Evolutionary conservation across 1,139 yeast genomes (phyloP), one percentile per base, ranked within the genome.

Genomic region (Meyerozyma athensensis): DNA sequence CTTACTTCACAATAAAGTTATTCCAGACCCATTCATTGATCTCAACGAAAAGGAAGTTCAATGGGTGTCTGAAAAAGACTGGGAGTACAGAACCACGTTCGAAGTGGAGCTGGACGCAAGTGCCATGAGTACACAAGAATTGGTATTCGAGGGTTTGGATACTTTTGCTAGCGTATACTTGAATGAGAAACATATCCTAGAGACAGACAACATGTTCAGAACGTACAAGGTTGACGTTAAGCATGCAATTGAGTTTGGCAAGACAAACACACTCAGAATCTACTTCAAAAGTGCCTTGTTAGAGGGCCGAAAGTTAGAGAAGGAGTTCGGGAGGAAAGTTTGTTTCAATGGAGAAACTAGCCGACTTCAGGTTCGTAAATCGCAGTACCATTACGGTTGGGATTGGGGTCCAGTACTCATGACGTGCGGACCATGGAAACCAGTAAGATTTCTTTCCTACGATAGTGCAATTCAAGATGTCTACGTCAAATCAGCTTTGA

Each of bases 321-420:
- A 42, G 31, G 39, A 52, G 26, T 39, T 46, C 36, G 59, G 58
- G 5, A 41, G 18, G 39, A 42, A 42, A 34, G 46, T 45, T 12
- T 50, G 68, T 43, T 60, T 58, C 48, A 71, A 67, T 46, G 77
- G 75, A 3, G 74, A 68, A 34, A 38, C 62, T 6, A 50, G 60
- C 30, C 53, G 79, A 31, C 52, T 68, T 32, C 64, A 69, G 39
- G 64, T 68, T 7, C 55, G 80, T 43, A 74, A 74, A 48, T 75
- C 79, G 1, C 79, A 72, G 48, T 74, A 72, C 46, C 78, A 74
- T 42, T 74, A 61, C 48, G 80, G 80, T 3, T 74, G 80, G 80
- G 80, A 74, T 50, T 74, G 80, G 80, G 79, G 79, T 8, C 79
- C 78, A 6, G 50, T 59, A 1, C 48, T 72, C 35, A 55, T 70